Evolutionary conservation across 2,329 filamentous ascomycete genomes (phyloP).

Genomic region (Trichothecium roseum): DNA sequence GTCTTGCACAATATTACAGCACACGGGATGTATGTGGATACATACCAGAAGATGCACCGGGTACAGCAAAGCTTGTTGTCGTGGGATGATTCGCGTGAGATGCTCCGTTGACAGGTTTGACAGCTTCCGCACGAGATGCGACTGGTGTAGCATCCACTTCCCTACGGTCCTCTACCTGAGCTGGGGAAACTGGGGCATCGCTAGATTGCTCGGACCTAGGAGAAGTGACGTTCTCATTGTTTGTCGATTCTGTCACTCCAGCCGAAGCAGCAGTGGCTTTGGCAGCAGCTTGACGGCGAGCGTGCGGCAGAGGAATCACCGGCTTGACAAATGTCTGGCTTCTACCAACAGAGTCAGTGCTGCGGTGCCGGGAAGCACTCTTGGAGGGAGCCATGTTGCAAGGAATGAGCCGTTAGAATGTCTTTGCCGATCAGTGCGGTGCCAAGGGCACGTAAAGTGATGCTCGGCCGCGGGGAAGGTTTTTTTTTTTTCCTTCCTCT

Average conservation of each 20-base stretch:
- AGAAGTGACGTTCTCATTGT: neutral
- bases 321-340: slow-evolving; percentile 23
- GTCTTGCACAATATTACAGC: too few species aligned
- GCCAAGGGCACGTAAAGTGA: neutral
- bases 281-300: slow-evolving; percentile 25
- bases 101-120: neutral
- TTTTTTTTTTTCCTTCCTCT: too few species aligned
- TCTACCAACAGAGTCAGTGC: slow-evolving; percentile 13
- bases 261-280: slow-evolving; percentile 16
- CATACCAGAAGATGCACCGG: too few species aligned
- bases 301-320: slow-evolving; percentile 26
- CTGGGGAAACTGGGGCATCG: neutral
- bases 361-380: slow-evolving; percentile 13
- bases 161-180: neutral
- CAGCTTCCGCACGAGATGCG: neutral
- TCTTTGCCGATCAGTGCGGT: slow-evolving; percentile 3
- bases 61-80: neutral
- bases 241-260: neutral
- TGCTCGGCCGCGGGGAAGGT: neutral
- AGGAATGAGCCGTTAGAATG: slow-evolving; percentile 1
- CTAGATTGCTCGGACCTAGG: neutral
- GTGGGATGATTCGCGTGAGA: neutral
- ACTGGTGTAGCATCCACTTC: neutral
- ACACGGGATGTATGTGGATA: too few species aligned
- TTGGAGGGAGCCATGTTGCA: slow-evolving; percentile 21